Conservation (phyloP, 225 moss, liverwort and hornwort genomes). For the Climacium dendroides region DNA sequence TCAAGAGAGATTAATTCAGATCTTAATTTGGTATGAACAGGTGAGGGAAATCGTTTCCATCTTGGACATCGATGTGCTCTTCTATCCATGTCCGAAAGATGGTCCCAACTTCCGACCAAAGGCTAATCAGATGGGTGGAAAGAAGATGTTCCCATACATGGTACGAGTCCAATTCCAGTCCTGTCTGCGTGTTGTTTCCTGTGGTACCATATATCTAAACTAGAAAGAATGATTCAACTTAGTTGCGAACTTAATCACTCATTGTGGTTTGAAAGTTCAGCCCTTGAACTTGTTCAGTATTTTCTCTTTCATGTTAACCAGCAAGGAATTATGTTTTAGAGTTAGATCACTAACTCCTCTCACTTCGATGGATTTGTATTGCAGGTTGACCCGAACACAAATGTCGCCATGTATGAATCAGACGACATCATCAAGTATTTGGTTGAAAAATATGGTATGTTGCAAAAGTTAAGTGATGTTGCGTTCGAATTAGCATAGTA, state of each 20-base stretch:
- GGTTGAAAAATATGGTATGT: conserved; percentile 80
- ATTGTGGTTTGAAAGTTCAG: neutral
- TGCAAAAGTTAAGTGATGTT: neutral
- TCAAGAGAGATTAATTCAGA: neutral
- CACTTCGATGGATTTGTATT: neutral
- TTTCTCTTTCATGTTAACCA: neutral
- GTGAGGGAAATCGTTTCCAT: conserved; percentile 90
- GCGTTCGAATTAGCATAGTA: neutral
- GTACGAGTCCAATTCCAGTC: conserved; percentile 7
- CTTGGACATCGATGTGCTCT: conserved; percentile 86
- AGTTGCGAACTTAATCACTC: neutral
- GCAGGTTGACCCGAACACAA: conserved; percentile 95
- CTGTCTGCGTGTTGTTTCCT: neutral
- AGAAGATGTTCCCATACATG: conserved; percentile 89
- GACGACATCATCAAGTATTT: conserved; percentile 94
- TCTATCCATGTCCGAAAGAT: conserved; percentile 82
- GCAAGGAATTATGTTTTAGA: neutral
- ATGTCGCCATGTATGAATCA: conserved; percentile 89
- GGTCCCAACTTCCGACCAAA: conserved; percentile 95
- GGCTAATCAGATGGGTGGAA: conserved; percentile 73
- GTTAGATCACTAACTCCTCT: neutral
- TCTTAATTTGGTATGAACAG: conserved; percentile 13
- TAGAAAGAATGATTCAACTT: neutral
- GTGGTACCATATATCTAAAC: neutral
- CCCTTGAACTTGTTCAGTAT: neutral